phyloP scores from a whole-genome alignment of 768 basidiomycete genomes.

The Gyrodon lividus region DNA sequence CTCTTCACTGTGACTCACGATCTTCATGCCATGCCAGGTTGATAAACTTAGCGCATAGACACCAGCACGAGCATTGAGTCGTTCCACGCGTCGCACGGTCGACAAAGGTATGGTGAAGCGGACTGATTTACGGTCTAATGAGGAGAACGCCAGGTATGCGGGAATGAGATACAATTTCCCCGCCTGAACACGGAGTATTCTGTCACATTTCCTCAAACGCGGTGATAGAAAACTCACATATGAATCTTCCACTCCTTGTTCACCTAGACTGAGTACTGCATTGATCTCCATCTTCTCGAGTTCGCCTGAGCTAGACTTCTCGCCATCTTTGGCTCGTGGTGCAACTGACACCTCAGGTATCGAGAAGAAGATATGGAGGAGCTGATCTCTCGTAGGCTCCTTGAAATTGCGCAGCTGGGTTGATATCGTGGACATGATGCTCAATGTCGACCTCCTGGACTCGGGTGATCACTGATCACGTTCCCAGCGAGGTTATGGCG shows the following conservation, averaged over 20 bases:
- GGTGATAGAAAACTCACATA: slow-evolving; percentile 61
- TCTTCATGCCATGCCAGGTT: slow-evolving; percentile 94
- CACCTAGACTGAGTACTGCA: slow-evolving; percentile 79
- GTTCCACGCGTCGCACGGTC: slow-evolving; percentile 90
- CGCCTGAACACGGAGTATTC: slow-evolving; percentile 49
- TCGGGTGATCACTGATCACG: background rate
- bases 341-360: slow-evolving; percentile 49
- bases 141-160: slow-evolving; percentile 87
- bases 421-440: slow-evolving; percentile 73
- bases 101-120: slow-evolving; percentile 89
- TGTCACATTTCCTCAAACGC: background rate
- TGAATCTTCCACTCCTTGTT: slow-evolving; percentile 82
- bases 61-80: slow-evolving; percentile 89
- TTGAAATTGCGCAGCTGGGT: slow-evolving; percentile 89
- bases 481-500: background rate
- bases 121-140: slow-evolving; percentile 89
- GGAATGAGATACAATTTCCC: slow-evolving; percentile 88
- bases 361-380: slow-evolving; percentile 84
- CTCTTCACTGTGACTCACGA: slow-evolving; percentile 46
- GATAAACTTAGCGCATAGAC: slow-evolving; percentile 93
- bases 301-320: slow-evolving; percentile 35
- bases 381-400: slow-evolving; percentile 88
- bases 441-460: background rate
- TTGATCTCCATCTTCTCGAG: slow-evolving; percentile 82
- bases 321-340: slow-evolving; percentile 17